phyloP scores from a whole-genome alignment of 495 filamentous ascomycete genomes.

The Aspergillus conjunctus region DNA sequence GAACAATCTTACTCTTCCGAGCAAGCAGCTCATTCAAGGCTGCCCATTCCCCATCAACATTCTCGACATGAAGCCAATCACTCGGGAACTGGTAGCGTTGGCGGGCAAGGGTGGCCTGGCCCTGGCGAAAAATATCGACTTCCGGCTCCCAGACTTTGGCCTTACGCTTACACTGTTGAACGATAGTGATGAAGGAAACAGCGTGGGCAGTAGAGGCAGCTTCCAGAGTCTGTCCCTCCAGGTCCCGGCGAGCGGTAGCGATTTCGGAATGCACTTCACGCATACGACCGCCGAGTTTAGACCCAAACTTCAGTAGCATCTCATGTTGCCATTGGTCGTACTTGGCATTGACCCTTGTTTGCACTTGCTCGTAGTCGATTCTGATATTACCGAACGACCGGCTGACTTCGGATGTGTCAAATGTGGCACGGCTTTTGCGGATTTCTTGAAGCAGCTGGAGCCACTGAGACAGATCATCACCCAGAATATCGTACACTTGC shows the following conservation, averaged over 20 bases:
- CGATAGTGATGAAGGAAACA: conserved; percentile 96
- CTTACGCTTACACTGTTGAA: conserved; percentile 92
- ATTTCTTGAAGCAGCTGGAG: conserved; percentile 94
- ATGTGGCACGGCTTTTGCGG: conserved; percentile 86
- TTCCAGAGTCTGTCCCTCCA: conserved; percentile 88
- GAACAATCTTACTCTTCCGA: conserved; percentile 88
- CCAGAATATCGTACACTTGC: conserved; percentile 85
- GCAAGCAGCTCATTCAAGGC: conserved; percentile 84
- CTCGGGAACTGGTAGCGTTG: conserved; percentile 90
- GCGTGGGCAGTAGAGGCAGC: conserved; percentile 93
- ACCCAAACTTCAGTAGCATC: conserved; percentile 88
- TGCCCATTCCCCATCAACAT: conserved; percentile 92
- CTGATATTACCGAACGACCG: conserved; percentile 89
- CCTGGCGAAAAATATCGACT: conserved; percentile 91
- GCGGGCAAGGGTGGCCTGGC: conserved; percentile 83
- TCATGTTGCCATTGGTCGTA: conserved; percentile 99
- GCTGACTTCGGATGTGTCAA: conserved; percentile 92
- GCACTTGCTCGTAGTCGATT: conserved; percentile 97
- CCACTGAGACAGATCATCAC: conserved; percentile 91
- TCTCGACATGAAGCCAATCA: conserved; percentile 93
- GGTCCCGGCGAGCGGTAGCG: conserved; percentile 79
- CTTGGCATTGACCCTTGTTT: conserved; percentile 95
- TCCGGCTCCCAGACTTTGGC: conserved; percentile 93
- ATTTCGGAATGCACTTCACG: conserved; percentile 85
- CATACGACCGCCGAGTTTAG: conserved; percentile 85